Percentiles rank a stretch among this genome's conserved stretches.
Evolutionary conservation across 2,329 filamentous ascomycete species (phyloP).

Genomic region (Ophiognomonia clavigignenti-juglandacearum): DNA sequence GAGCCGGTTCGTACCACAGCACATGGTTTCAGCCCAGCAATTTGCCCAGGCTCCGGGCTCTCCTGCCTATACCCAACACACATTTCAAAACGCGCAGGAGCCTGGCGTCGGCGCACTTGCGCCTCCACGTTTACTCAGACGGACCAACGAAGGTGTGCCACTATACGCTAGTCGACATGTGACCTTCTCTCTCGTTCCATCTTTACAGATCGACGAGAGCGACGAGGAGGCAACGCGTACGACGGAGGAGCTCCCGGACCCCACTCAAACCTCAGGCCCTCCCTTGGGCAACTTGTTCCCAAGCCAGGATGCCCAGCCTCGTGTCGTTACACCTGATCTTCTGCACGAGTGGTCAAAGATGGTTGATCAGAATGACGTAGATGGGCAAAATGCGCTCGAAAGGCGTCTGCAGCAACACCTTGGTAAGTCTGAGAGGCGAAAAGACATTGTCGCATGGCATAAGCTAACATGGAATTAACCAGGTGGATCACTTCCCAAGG

Average conservation of each 20-base stretch:
- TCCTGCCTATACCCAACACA: too few relatives aligned
- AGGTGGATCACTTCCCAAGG: constrained; percentile 6
- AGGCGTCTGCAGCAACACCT: constrained; percentile 10
- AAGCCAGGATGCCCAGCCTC: neutral
- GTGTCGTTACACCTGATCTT: constrained; percentile 5
- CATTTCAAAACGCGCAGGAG: too few relatives aligned
- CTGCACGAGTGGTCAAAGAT: constrained; percentile 12
- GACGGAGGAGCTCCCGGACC: constrained; percentile 10
- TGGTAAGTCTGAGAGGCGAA: too few relatives aligned
- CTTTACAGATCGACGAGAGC: neutral
- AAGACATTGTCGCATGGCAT: too few relatives aligned
- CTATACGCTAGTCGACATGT: constrained; percentile 6
- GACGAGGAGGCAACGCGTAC: constrained; percentile 1
- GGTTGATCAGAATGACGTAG: constrained; percentile 6
- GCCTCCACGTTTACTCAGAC: constrained; percentile 10
- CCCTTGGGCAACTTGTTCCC: constrained; percentile 4
- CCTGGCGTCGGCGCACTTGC: neutral
- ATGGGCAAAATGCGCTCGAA: constrained; percentile 9
- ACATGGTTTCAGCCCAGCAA: constrained; percentile 2
- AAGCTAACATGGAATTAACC: too few relatives aligned
- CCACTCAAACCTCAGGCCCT: constrained; percentile 1
- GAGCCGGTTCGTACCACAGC: constrained; percentile 7
- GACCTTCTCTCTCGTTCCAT: neutral
- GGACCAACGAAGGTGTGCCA: constrained; percentile 7
- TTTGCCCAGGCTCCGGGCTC: neutral